A percentile compares a stretch with the other conserved stretches of the same genome.
Conservation (phyloP, 495 filamentous ascomycete species). For the Clohesyomyces aquaticus region DNA sequence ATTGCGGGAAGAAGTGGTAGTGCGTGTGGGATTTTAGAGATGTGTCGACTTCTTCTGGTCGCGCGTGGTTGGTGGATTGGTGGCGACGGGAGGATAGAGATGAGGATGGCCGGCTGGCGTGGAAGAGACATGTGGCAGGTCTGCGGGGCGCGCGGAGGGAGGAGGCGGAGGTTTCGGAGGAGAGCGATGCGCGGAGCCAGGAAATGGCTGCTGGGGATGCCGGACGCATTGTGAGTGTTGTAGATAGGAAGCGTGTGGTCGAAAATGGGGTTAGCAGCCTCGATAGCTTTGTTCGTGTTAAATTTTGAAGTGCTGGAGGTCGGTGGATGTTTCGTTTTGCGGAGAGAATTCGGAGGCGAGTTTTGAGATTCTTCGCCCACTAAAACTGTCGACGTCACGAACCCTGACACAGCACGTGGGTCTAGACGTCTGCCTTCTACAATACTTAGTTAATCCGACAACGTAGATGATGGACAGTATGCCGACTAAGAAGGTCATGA, state of each 20-base stretch:
- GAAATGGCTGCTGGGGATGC: constrained; percentile 19
- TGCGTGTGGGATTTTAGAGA: constrained; percentile 52
- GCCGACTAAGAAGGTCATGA: too few species aligned
- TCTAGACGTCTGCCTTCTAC: background rate
- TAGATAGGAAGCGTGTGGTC: background rate
- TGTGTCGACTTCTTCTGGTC: constrained; percentile 9
- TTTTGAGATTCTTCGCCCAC: background rate
- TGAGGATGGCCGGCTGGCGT: background rate
- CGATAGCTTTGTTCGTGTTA: too few species aligned
- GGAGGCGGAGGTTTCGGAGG: constrained; percentile 22
- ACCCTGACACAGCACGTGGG: background rate
- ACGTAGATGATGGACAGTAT: background rate
- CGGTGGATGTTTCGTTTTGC: background rate
- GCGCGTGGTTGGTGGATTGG: constrained; percentile 15
- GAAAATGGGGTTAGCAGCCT: background rate
- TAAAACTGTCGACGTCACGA: background rate
- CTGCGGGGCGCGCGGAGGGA: constrained; percentile 10
- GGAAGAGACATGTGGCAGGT: constrained; percentile 17
- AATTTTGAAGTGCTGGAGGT: too few species aligned
- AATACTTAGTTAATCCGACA: background rate
- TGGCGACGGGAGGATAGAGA: background rate
- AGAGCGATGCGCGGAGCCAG: constrained; percentile 22
- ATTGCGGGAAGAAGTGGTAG: constrained; percentile 87
- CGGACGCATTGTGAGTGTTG: constrained; percentile 18
- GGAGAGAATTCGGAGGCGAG: background rate